A percentile compares a stretch with the other conserved stretches of the same genome.
Evolutionary conservation across 768 basidiomycete species (phyloP).

Genomic region (Kwoniella heveanensis): DNA sequence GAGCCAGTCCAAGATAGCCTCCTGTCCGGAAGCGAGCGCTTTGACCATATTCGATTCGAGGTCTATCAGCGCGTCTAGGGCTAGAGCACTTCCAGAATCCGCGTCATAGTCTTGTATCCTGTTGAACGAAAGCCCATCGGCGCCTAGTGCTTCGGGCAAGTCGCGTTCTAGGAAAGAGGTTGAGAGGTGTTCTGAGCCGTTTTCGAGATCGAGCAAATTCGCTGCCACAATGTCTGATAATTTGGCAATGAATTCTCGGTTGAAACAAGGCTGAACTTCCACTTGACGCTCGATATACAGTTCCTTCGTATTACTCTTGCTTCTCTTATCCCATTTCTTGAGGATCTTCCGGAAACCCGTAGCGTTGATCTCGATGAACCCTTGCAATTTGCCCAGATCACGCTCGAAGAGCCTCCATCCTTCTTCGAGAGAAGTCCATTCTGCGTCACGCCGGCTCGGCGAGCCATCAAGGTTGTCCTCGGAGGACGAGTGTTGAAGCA

Average conservation of each 20-base stretch:
- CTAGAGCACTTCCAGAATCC: constrained; percentile 47
- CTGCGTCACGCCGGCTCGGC: constrained; percentile 64
- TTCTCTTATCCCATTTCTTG: constrained; percentile 98
- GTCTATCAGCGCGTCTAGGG: constrained; percentile 76
- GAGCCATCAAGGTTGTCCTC: constrained; percentile 11
- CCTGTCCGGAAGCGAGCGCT: constrained; percentile 65
- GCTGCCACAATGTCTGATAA: constrained; percentile 86
- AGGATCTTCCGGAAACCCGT: constrained; percentile 95
- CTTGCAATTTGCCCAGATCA: constrained; percentile 93
- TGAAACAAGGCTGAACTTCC: constrained; percentile 98
- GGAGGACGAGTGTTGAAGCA: constrained; percentile 62
- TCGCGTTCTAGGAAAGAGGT: constrained; percentile 47
- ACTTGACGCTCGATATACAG: constrained; percentile 94
- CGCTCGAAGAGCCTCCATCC: constrained; percentile 91
- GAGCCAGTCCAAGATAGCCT: constrained; percentile 66
- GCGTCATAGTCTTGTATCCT: constrained; percentile 49
- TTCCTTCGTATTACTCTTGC: constrained; percentile 92
- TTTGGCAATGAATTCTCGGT: constrained; percentile 94
- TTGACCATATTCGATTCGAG: constrained; percentile 83
- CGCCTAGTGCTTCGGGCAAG: constrained; percentile 47
- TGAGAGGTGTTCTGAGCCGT: constrained; percentile 62
- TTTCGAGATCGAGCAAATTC: constrained; percentile 69
- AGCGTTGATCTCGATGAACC: constrained; percentile 96
- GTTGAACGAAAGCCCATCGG: constrained; percentile 49
- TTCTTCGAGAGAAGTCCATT: constrained; percentile 95